phyloP scores from a whole-genome alignment of 108 stramenopile genomes.

The Skeletonema menzelii region DNA sequence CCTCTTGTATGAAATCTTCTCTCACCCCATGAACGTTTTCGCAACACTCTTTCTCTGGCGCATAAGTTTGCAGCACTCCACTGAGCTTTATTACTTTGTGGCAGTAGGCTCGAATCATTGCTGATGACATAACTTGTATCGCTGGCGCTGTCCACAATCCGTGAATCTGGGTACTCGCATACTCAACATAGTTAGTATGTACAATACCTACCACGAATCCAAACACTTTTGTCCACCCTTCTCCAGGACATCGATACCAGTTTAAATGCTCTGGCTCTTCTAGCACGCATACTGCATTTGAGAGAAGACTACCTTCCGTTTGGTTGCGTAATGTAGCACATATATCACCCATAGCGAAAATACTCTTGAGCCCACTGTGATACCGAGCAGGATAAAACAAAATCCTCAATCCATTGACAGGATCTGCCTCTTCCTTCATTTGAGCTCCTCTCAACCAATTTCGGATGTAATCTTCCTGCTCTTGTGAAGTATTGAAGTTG shows the following conservation, averaged over 20 bases:
- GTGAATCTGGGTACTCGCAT: constrained; percentile 42
- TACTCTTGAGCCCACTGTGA: constrained; percentile 63
- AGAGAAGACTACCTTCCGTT: constrained; percentile 13
- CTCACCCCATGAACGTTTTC: constrained; percentile 91
- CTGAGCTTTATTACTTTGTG: constrained; percentile 89
- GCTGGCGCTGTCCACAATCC: constrained; percentile 69
- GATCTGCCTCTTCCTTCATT: constrained; percentile 66
- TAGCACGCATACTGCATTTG: constrained; percentile 60
- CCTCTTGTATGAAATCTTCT: constrained; percentile 53
- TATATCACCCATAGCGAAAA: constrained; percentile 89
- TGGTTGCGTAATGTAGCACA: constrained; percentile 42
- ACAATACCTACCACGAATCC: constrained; percentile 83
- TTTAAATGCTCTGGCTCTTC: constrained; percentile 93
- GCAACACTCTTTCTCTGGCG: constrained; percentile 77
- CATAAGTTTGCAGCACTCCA: constrained; percentile 74
- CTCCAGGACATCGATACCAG: constrained; percentile 86
- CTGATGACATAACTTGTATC: constrained; percentile 68
- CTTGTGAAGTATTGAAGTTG: constrained; percentile 54
- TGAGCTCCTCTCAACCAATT: constrained; percentile 72
- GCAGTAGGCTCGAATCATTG: constrained; percentile 88
- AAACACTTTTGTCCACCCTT: constrained; percentile 87
- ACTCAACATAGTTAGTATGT: constrained; percentile 74
- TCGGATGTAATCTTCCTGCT: constrained; percentile 77
- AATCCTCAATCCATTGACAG: constrained; percentile 51
- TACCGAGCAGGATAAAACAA: constrained; percentile 77